These are phyloP conservation scores for Epichloe amarillans DNA, from an alignment of 2,329 filamentous ascomycete genomes.

Conservation along the genomic window DNA sequence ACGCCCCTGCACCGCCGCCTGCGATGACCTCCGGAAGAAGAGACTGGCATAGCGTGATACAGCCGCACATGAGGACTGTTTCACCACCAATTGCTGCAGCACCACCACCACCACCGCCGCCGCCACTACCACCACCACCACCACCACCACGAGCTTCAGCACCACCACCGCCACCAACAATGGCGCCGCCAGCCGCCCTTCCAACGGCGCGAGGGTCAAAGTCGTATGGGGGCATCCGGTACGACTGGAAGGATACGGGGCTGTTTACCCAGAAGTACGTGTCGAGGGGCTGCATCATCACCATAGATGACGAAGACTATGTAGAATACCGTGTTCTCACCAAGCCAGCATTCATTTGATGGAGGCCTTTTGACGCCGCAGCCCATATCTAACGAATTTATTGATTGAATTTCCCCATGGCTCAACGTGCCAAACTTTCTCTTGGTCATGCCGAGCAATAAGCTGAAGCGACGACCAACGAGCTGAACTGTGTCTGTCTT, in stretches of 20 bases:
- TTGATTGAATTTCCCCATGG: not conserved
- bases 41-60: constrained; percentile 2
- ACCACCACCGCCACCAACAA: not conserved
- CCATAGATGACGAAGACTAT: constrained; percentile 2
- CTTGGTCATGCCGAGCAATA: no score
- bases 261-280: not conserved
- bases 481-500: no score
- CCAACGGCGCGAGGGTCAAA: not conserved
- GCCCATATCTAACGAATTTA: no score
- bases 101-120: not conserved
- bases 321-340: constrained; percentile 1
- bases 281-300: constrained; percentile 1
- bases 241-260: constrained; percentile 1
- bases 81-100: not conserved
- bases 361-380: not conserved
- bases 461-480: no score
- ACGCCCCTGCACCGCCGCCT: not conserved
- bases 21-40: not conserved
- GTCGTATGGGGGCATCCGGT: not conserved
- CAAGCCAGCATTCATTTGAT: constrained; percentile 1
- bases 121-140: no score
- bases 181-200: not conserved
- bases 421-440: no score
- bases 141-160: no score
- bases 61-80: not conserved